A percentile compares a stretch with the other conserved stretches of the same genome.
These are phyloP conservation scores for Priceomyces medius DNA, from an alignment of 805 yeast genomes.

Conservation along the genomic window DNA sequence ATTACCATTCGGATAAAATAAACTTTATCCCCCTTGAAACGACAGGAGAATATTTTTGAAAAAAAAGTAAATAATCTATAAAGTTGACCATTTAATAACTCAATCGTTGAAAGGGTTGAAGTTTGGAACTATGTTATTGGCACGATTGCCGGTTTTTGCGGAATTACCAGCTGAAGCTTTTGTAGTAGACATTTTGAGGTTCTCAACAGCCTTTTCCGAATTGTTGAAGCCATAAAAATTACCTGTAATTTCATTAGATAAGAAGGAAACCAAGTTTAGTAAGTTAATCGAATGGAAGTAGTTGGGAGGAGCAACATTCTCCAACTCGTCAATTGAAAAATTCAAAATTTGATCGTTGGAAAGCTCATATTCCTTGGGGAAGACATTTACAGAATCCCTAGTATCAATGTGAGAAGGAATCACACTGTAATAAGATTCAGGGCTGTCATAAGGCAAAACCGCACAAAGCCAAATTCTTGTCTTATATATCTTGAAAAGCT, in stretches of 20 bases:
- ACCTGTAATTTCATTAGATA: conserved; percentile 42
- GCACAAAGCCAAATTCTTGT: conserved; percentile 51
- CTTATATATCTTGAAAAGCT: conserved; percentile 45
- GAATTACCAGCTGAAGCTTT: conserved; percentile 1
- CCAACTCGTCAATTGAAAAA: conserved; percentile 45
- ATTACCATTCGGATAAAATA: too few species aligned
- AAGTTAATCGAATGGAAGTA: conserved; percentile 55
- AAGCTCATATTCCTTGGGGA: conserved; percentile 40
- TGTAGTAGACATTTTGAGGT: not conserved
- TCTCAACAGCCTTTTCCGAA: conserved; percentile 1
- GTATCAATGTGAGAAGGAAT: conserved; percentile 2
- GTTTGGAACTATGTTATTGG: conserved; percentile 18
- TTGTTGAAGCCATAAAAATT: conserved; percentile 41
- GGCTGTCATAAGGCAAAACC: conserved; percentile 40
- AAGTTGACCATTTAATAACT: not conserved
- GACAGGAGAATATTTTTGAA: too few species aligned
- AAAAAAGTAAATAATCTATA: not conserved
- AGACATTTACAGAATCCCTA: conserved; percentile 5
- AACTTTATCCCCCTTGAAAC: too few species aligned
- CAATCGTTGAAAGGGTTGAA: conserved; percentile 27
- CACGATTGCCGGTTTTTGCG: not conserved
- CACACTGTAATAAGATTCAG: conserved; percentile 23
- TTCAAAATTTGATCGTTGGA: conserved; percentile 40
- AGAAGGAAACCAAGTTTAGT: conserved; percentile 44
- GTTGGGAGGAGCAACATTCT: conserved; percentile 40